Conservation (phyloP, 768 basidiomycete species). For the Agrocybe pediades region DNA sequence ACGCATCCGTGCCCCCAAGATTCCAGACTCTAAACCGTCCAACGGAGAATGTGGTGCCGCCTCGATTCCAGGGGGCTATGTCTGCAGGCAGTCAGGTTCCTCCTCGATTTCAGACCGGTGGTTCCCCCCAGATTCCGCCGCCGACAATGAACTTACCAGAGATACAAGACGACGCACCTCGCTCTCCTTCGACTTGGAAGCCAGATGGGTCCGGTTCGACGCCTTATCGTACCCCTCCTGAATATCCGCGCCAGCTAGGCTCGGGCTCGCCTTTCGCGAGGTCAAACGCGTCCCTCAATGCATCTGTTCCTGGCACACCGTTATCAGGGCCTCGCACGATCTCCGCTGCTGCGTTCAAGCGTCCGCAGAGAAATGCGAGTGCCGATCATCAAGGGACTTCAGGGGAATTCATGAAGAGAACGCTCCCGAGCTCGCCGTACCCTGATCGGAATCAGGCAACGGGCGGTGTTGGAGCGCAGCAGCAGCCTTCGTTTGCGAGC, state of each 20-base stretch:
- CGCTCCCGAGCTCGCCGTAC: conserved; percentile 48
- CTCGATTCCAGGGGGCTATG: conserved; percentile 23
- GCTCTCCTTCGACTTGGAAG: not conserved
- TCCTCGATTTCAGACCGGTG: conserved; percentile 26
- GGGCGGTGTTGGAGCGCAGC: not conserved
- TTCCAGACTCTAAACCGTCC: conserved; percentile 25
- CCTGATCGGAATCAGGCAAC: conserved; percentile 10
- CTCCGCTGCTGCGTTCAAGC: conserved; percentile 74
- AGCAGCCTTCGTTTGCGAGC: conserved; percentile 7
- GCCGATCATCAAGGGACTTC: conserved; percentile 18
- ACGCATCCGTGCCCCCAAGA: conserved; percentile 23
- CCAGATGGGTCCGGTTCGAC: conserved; percentile 6
- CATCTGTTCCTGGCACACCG: conserved; percentile 13
- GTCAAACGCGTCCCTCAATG: conserved; percentile 18
- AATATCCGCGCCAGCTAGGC: conserved; percentile 39
- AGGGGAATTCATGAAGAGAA: conserved; percentile 44
- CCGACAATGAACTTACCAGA: conserved; percentile 14
- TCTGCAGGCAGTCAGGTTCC: conserved; percentile 14
- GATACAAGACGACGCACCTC: conserved; percentile 7
- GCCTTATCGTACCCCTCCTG: conserved; percentile 47
- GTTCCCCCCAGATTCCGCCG: conserved; percentile 27
- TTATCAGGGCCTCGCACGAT: conserved; percentile 57
- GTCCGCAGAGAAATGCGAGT: conserved; percentile 38
- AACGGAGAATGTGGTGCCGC: conserved; percentile 22
- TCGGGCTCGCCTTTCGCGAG: conserved; percentile 8